A percentile compares a stretch with the other conserved stretches of the same genome.
Evolutionary conservation across 73 alveolate genomes (phyloP).

Genomic region (Breviolum minutum): DNA sequence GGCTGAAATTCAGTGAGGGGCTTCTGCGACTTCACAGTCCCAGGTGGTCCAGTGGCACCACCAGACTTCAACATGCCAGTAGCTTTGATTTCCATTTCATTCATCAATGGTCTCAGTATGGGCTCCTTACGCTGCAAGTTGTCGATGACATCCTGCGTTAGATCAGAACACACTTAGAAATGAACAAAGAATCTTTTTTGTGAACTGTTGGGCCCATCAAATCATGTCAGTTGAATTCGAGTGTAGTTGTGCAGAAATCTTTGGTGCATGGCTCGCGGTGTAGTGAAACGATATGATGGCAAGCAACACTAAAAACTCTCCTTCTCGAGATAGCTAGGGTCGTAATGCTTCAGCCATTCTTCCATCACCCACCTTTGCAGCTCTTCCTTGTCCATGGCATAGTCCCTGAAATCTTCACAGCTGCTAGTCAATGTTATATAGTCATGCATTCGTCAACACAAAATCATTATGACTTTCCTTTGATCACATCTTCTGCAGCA

Average conservation of each 20-base stretch:
- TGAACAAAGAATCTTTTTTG: background rate
- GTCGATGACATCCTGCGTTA: slow-evolving; percentile 34
- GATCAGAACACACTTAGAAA: no score
- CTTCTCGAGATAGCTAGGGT: slow-evolving; percentile 66
- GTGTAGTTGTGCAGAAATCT: no score
- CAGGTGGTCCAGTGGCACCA: slow-evolving; percentile 74
- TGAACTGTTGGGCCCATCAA: background rate
- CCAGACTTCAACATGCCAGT: slow-evolving; percentile 57
- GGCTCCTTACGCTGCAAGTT: slow-evolving; percentile 41
- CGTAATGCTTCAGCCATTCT: slow-evolving; percentile 90
- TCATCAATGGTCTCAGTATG: slow-evolving; percentile 35
- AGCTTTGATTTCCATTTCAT: slow-evolving; percentile 68
- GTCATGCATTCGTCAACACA: background rate
- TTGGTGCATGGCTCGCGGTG: no score
- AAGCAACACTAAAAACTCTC: background rate
- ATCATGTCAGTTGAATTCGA: no score
- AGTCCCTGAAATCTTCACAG: slow-evolving; percentile 10
- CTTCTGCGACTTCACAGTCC: slow-evolving; percentile 47
- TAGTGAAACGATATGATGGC: background rate
- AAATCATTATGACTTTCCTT: background rate
- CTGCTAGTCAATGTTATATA: background rate
- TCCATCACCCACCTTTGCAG: slow-evolving; percentile 87
- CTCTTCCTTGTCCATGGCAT: slow-evolving; percentile 75
- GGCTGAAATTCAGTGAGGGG: slow-evolving; percentile 67
- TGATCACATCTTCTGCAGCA: background rate